Evolutionary conservation across 2,329 filamentous ascomycete genomes (phyloP), one percentile per base, ranked within the genome.

Genomic region (Epichloe aotearoae): DNA sequence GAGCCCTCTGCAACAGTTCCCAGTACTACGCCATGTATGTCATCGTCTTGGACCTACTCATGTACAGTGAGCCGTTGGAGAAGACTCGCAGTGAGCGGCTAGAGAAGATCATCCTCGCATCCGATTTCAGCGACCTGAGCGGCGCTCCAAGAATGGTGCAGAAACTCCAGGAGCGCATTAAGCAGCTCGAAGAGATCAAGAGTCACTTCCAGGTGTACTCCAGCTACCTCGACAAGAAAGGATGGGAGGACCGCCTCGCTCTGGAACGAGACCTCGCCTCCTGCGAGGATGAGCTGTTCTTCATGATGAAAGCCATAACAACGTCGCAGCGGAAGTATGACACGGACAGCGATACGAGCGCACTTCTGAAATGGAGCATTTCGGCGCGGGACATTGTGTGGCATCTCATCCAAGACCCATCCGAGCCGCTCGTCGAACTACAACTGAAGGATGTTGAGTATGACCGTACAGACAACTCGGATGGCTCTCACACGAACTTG

Each of bases 221-320:
- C 36, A 86, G 85, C 59, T 86, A 86, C 53, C 76, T 98, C 26
- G 91, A 97, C 66, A 83, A 83, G 60, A 82, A 86, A 61, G 90
- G 90, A 14, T 97, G 91, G 90, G 82, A 93, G 62, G 91, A 97
- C 63, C 81, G 89, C 36, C 74, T 96, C 53, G 72, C 83, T n/a
- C 76, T 99, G 42, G 93, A 98, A 63, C 84, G 86, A 48, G 93
- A 98, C 63, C 73, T 98, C 47, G 80, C 88, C 10, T 82, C 82
- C 19, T 96, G 88, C 61, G 93, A 97, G 65, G 93, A 98, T 61
- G 94, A 99, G 66, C 70, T 99, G 8, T 99, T 98, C 75, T 98
- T 98, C 70, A 86, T 98, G 73, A 97, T 98, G 93, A 97, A 98
- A 62, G 94, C 93, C 39, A 98, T 98, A 64, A 98, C 93, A 1